Evolutionary conservation across 768 basidiomycete genomes (phyloP), one percentile per base, ranked within the genome.

Genomic region (Phanerochaete sordida): DNA sequence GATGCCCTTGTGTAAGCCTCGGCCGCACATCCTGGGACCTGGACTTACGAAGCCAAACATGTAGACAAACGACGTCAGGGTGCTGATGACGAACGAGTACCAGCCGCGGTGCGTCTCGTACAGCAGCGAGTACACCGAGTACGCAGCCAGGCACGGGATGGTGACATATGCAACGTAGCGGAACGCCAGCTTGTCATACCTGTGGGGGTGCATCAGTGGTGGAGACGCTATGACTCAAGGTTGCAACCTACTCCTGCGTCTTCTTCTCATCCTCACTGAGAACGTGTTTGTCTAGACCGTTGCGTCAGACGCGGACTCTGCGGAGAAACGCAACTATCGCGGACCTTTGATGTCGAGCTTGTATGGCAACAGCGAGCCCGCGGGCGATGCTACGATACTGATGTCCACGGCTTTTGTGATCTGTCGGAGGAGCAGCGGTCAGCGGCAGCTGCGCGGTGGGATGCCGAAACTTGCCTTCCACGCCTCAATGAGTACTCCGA

Each of bases 231-330:
- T 24, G 23, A 48, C 24, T 58, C 39, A 50, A 31, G 35, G 59
- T 53, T 24, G 26, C 35, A n/a, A 74, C 85, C 71, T 77, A 97
- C 87, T 98, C 94, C 72, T 98, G 95, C 11, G 96, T 98, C 75
- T 90, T 95, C 80, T 91, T 95, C 77, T 99, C 97, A 69, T 98
- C 95, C 68, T 97, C 95, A 64, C 81, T 91, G n/a, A 98, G 81
- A 54, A 95, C 88, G 69, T 98, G 95, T 73, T 98, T 98, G 78
- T 98, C 97, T 80, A 59, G 53, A 37, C 52, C 28, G 51, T 13
- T 35, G 39, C 66, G 56, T 64, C 15, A 64, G 37, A 46, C 62
- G 49, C 44, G 35, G 61, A 35, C 62, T 59, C 51, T 19, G 49
- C 33, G 19, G 39, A 43, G 39, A 43, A 43, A 12, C 13, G 21